Conservation (phyloP, 495 filamentous ascomycete species). For the Penicillium macrosclerotiorum region DNA sequence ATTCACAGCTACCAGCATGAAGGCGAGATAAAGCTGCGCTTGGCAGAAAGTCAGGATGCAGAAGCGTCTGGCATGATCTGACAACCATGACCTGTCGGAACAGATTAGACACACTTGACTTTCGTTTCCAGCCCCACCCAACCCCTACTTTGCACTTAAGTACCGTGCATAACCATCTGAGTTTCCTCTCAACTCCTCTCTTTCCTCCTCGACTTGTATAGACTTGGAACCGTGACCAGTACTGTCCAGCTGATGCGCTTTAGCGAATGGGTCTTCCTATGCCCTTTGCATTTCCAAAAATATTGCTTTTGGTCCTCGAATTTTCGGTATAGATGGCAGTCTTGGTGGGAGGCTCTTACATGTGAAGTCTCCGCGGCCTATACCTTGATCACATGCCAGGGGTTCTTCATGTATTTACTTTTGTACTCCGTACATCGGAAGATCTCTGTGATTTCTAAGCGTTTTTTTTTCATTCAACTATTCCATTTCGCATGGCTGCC, state of each 20-base stretch:
- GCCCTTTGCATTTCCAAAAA: constrained; percentile 15
- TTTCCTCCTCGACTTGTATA: constrained; percentile 15
- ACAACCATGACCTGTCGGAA: constrained; percentile 7
- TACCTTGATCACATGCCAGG: constrained; percentile 18
- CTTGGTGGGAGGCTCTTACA: constrained; percentile 9
- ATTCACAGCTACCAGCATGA: constrained; percentile 51
- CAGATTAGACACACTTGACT: constrained; percentile 1
- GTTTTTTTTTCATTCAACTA: not conserved
- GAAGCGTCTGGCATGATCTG: constrained; percentile 20
- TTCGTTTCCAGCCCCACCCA: not conserved
- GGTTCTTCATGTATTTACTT: constrained; percentile 4
- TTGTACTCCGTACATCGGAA: not conserved
- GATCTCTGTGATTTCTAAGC: constrained; percentile 5
- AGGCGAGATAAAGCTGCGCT: constrained; percentile 37
- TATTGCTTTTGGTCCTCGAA: constrained; percentile 5
- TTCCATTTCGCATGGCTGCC: constrained; percentile 10
- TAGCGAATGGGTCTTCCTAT: constrained; percentile 8
- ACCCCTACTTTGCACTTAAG: constrained; percentile 1
- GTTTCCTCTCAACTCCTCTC: not conserved
- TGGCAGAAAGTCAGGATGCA: constrained; percentile 19
- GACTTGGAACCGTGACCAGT: constrained; percentile 14
- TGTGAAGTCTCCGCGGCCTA: constrained; percentile 11
- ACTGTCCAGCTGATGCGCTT: constrained; percentile 13
- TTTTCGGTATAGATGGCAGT: constrained; percentile 21
- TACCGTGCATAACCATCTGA: not conserved